These are phyloP conservation scores for Neofusicoccum umdonicola DNA, from an alignment of 2,329 filamentous ascomycete species.

Conservation along the genomic window DNA sequence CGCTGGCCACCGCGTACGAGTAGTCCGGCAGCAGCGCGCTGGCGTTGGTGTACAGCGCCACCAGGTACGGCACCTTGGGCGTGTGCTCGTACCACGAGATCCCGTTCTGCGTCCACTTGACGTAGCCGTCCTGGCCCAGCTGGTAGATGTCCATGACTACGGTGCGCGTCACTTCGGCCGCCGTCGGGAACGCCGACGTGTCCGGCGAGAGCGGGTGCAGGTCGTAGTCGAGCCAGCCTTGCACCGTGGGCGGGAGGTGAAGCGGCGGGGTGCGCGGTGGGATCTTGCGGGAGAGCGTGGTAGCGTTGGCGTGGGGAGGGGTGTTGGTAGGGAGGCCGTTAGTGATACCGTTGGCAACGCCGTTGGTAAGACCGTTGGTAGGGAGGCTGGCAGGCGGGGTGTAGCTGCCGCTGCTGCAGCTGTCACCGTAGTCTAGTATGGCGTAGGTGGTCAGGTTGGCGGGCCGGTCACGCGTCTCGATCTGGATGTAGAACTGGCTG, in stretches of 20 bases:
- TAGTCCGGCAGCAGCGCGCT: conserved; percentile 52
- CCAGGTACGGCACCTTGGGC: conserved; percentile 45
- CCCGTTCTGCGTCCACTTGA: conserved; percentile 26
- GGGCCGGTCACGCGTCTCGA: conserved; percentile 53
- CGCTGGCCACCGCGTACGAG: conserved; percentile 47
- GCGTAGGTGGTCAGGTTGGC: conserved; percentile 48
- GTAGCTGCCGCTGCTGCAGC: background rate
- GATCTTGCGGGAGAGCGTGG: conserved; percentile 19
- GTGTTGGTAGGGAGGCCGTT: background rate
- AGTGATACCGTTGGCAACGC: no score
- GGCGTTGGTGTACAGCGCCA: conserved; percentile 53
- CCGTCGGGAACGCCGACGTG: conserved; percentile 31
- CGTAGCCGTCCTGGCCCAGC: conserved; percentile 18
- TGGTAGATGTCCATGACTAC: conserved; percentile 30
- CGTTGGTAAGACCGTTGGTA: no score
- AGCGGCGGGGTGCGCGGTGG: conserved; percentile 26
- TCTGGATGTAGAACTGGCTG: conserved; percentile 45
- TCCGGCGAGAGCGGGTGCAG: conserved; percentile 32
- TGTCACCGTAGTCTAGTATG: conserved; percentile 44
- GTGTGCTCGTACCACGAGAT: conserved; percentile 22
- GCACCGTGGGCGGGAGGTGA: conserved; percentile 30
- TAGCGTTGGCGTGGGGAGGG: background rate
- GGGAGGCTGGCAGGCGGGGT: background rate
- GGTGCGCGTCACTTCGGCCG: conserved; percentile 34
- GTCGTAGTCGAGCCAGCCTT: conserved; percentile 39